These are phyloP conservation scores for Yarrowia galli DNA, from an alignment of 1,139 yeast genomes.

Conservation along the genomic window DNA sequence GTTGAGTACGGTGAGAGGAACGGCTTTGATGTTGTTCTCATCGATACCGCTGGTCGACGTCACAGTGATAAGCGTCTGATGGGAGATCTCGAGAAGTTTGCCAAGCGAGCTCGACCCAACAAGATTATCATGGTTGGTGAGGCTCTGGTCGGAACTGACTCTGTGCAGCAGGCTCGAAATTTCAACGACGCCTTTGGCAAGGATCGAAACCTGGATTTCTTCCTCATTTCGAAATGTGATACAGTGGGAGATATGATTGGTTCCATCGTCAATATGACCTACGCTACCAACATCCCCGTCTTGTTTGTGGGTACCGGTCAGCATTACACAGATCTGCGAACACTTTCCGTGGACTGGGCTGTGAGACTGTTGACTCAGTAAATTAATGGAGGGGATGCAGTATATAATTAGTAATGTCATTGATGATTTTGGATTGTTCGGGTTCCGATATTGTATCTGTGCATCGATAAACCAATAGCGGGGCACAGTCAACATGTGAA, in stretches of 20 bases:
- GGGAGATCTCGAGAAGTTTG: conserved; percentile 96
- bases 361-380: conserved; percentile 70
- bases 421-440: neutral
- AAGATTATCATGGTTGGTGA: conserved; percentile 99
- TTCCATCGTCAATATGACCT: conserved; percentile 96
- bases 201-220: conserved; percentile 81
- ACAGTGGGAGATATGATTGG: conserved; percentile 98
- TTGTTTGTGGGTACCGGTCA: conserved; percentile 97
- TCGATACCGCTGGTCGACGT: conserved; percentile 98
- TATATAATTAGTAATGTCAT: conserved; percentile 1
- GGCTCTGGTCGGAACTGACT: conserved; percentile 96
- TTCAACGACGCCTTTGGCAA: conserved; percentile 94
- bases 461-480: neutral
- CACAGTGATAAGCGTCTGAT: conserved; percentile 93
- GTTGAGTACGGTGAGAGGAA: conserved; percentile 73
- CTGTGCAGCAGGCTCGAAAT: conserved; percentile 92
- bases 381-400: neutral
- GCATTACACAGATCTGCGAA: conserved; percentile 91
- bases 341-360: conserved; percentile 92
- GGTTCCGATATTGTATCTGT: neutral
- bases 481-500: neutral
- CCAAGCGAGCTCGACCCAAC: conserved; percentile 94
- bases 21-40: conserved; percentile 81
- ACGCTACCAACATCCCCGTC: conserved; percentile 94
- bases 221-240: conserved; percentile 93